These are phyloP conservation scores for Mycena vulgaris DNA, from an alignment of 768 basidiomycete genomes.

Conservation along the genomic window DNA sequence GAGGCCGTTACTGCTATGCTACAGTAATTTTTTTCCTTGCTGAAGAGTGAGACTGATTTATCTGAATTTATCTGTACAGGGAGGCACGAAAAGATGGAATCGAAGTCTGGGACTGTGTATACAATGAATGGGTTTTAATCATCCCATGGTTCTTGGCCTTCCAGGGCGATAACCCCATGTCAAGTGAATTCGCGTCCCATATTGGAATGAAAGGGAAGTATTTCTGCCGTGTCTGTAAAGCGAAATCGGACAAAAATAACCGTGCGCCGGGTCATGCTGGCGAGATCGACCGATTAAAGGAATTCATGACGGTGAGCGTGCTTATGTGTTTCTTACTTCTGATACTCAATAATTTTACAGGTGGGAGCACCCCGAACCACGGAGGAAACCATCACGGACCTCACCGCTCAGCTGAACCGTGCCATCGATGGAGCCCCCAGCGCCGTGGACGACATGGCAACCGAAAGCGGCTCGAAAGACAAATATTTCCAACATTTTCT, in stretches of 20 bases:
- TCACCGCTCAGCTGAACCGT: not conserved
- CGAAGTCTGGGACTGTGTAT: not conserved
- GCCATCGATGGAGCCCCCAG: not conserved
- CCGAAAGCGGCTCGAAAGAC: constrained; percentile 10
- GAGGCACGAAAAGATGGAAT: not conserved
- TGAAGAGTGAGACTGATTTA: not conserved
- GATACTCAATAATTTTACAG: not conserved
- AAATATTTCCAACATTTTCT: constrained; percentile 17
- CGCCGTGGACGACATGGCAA: not conserved
- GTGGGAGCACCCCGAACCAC: not conserved
- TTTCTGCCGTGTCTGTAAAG: constrained; percentile 40
- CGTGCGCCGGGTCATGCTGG: not conserved
- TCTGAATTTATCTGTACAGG: not conserved
- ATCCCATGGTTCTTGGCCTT: constrained; percentile 22
- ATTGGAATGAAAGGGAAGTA: constrained; percentile 38
- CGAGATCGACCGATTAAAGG: not conserved
- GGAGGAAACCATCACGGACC: not conserved
- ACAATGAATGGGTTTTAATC: constrained; percentile 30
- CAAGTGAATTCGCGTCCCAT: constrained; percentile 40
- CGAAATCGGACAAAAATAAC: not conserved
- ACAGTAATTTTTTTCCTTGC: not conserved
- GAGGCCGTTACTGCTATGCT: not conserved
- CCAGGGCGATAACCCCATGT: constrained; percentile 37
- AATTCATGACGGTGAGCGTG: not conserved
- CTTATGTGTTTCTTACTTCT: no score